These are phyloP conservation scores for Rutidosis leptorrhynchoides DNA, from an alignment of 129 eudicot genomes.

Conservation along the genomic window DNA sequence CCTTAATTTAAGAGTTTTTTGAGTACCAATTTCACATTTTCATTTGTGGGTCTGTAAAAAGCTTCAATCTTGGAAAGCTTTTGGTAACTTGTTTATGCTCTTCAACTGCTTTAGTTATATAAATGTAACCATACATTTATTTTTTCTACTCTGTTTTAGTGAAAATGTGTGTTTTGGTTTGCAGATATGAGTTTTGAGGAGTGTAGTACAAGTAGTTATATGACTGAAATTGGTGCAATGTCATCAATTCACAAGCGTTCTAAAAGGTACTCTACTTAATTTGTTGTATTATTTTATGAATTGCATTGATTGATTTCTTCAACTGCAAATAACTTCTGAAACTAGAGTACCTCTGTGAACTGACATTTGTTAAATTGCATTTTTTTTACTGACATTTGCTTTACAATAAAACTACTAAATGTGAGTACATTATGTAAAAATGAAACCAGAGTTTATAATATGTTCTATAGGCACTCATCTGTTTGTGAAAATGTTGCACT, in stretches of 20 bases:
- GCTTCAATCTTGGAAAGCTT: constrained; percentile 27
- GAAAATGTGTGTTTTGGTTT: constrained; percentile 28
- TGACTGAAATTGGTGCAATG: constrained; percentile 42
- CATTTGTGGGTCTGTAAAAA: constrained; percentile 34
- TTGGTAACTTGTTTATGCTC: constrained; percentile 16
- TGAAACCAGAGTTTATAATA: not conserved
- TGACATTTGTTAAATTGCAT: not conserved
- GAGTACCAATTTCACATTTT: constrained; percentile 40
- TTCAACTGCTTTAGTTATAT: not conserved
- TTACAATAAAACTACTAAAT: not conserved
- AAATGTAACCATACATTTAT: not conserved
- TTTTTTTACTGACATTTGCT: not conserved
- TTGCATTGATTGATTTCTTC: constrained; percentile 28
- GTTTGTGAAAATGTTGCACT: not conserved
- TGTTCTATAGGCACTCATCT: not conserved
- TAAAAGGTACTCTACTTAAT: constrained; percentile 57
- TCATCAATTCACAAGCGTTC: constrained; percentile 62
- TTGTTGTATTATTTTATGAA: constrained; percentile 14
- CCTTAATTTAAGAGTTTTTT: constrained; percentile 29
- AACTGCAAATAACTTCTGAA: not conserved
- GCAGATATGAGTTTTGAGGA: constrained; percentile 66
- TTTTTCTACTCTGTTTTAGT: constrained; percentile 8
- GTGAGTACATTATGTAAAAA: not conserved
- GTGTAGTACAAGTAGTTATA: constrained; percentile 40
- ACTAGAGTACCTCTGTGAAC: not conserved